Percentiles rank a stretch among this genome's conserved stretches.
phyloP scores from a whole-genome alignment of 192 early-diverging fungal species.

The Coemansia aciculifera region DNA sequence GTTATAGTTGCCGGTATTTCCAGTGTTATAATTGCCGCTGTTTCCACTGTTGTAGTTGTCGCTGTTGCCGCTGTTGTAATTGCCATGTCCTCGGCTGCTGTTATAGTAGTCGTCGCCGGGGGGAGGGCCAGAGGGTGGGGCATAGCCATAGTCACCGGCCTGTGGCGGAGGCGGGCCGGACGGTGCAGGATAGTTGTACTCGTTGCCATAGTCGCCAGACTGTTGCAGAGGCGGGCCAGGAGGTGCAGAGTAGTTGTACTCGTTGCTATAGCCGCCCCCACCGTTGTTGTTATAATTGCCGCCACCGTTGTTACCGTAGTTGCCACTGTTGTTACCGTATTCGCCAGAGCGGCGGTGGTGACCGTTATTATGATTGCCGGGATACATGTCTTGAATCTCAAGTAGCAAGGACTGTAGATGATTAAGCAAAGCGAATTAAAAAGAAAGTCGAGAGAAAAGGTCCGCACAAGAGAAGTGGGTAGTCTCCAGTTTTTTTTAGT shows the following conservation, averaged over 20 bases:
- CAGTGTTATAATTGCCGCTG: neutral
- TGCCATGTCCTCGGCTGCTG: slow-evolving; percentile 12
- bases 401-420: neutral
- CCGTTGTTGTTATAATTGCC: slow-evolving; percentile 8
- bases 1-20: neutral
- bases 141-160: neutral
- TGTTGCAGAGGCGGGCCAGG: slow-evolving; percentile 18
- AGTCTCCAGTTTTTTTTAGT: neutral
- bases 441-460: slow-evolving; percentile 1
- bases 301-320: slow-evolving; percentile 14
- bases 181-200: slow-evolving; percentile 25
- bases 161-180: slow-evolving; percentile 17
- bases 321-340: slow-evolving; percentile 15
- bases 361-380: slow-evolving; percentile 31
- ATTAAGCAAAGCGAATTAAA: neutral
- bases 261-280: slow-evolving; percentile 5
- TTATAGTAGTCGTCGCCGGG: slow-evolving; percentile 9
- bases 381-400: slow-evolving; percentile 32
- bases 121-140: slow-evolving; percentile 9
- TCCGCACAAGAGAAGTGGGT: slow-evolving; percentile 4
- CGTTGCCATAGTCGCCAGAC: slow-evolving; percentile 3
- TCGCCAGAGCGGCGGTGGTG: slow-evolving; percentile 14
- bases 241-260: slow-evolving; percentile 26
- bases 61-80: slow-evolving; percentile 12
- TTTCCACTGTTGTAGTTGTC: slow-evolving; percentile 3